A percentile compares a stretch with the other conserved stretches of the same genome.
Conservation (phyloP, 2,329 filamentous ascomycete species). For the Periconia sp. region DNA sequence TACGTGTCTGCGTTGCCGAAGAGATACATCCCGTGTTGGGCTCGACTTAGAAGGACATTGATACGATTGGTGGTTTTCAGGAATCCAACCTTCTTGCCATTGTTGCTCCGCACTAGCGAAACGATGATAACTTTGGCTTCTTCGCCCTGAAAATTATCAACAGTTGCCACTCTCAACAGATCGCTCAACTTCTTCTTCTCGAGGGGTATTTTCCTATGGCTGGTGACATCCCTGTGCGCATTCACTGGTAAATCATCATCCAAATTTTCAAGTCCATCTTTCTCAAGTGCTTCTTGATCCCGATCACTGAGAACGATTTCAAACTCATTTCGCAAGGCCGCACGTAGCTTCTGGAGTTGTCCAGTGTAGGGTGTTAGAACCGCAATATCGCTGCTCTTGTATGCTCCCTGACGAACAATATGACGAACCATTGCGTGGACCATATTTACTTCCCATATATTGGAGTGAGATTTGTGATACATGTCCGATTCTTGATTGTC, state of each 20-base stretch:
- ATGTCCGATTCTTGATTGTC: conserved; percentile 15
- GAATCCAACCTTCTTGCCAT: conserved; percentile 65
- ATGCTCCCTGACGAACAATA: conserved; percentile 68
- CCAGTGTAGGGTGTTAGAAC: conserved; percentile 72
- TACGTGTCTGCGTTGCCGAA: conserved; percentile 71
- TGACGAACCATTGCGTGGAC: conserved; percentile 67
- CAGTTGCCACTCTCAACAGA: conserved; percentile 59
- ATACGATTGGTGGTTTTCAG: conserved; percentile 70
- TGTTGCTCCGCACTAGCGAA: conserved; percentile 74
- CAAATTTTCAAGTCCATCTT: conserved; percentile 24
- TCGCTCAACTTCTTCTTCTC: conserved; percentile 31
- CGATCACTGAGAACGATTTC: conserved; percentile 69
- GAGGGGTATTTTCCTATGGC: conserved; percentile 20
- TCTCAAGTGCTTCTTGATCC: conserved; percentile 61
- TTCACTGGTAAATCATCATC: neutral
- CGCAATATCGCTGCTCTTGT: conserved; percentile 67
- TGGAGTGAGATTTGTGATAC: conserved; percentile 56
- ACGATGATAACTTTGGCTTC: conserved; percentile 75
- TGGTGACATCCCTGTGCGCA: neutral
- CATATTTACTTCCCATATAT: conserved; percentile 69
- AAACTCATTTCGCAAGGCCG: conserved; percentile 55
- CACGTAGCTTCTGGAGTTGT: conserved; percentile 61
- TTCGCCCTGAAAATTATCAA: conserved; percentile 81
- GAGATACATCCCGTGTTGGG: conserved; percentile 73
- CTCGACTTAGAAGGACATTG: conserved; percentile 71